A percentile compares a stretch with the other conserved stretches of the same genome.
Conservation (phyloP, 805 yeast species). For the Gaillardinia entomophila region DNA sequence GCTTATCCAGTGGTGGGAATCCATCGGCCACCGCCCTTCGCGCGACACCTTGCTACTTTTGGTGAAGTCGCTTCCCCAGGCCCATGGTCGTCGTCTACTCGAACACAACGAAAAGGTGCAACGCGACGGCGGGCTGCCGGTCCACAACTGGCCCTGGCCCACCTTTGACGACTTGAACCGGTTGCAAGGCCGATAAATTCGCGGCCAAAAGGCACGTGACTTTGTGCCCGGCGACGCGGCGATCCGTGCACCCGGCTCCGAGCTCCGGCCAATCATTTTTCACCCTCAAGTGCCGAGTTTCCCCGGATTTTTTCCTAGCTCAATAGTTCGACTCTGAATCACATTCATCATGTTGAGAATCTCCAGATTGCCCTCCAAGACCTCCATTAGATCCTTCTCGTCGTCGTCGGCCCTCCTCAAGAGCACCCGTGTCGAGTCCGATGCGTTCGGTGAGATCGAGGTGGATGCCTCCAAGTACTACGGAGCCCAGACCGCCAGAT, state of each 20-base stretch:
- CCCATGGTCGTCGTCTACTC: constrained; percentile 31
- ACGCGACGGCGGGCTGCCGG: constrained; percentile 8
- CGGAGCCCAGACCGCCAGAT: constrained; percentile 98
- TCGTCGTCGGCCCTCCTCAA: constrained; percentile 16
- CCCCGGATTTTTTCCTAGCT: background rate
- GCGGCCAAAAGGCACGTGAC: no score
- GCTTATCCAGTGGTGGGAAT: constrained; percentile 52
- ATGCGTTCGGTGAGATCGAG: constrained; percentile 95
- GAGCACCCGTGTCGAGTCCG: constrained; percentile 72
- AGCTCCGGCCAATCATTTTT: background rate
- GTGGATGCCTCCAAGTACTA: constrained; percentile 85
- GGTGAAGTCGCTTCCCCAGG: constrained; percentile 31
- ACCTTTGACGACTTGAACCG: constrained; percentile 10
- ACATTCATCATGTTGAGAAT: background rate
- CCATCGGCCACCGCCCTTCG: constrained; percentile 37
- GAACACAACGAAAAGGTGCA: constrained; percentile 23
- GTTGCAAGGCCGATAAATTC: no score
- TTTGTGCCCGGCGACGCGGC: no score
- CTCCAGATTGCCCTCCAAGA: background rate
- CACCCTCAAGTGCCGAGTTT: background rate
- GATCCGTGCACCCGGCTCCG: no score
- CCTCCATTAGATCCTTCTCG: constrained; percentile 20
- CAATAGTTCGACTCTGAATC: background rate
- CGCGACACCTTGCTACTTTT: constrained; percentile 33
- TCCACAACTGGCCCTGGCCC: constrained; percentile 33